A percentile compares a stretch with the other conserved stretches of the same genome.
phyloP scores from a whole-genome alignment of 108 stramenopile genomes.

The Bacterosira constricta region DNA sequence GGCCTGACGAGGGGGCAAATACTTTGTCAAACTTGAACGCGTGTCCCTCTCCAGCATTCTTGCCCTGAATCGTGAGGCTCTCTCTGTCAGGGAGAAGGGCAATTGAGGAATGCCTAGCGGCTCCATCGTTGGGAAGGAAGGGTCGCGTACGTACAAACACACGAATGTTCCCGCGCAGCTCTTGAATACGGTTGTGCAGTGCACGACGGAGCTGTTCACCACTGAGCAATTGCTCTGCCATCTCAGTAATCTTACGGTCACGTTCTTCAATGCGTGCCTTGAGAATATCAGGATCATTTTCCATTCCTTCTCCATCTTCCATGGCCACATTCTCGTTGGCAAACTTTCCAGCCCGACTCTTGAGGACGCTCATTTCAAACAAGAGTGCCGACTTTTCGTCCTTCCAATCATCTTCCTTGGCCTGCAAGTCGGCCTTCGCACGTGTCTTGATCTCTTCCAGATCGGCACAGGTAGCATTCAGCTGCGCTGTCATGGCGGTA shows the following conservation, averaged over 20 bases:
- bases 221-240: conserved; percentile 82
- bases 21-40: conserved; percentile 86
- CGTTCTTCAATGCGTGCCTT: conserved; percentile 86
- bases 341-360: conserved; percentile 75
- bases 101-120: conserved; percentile 26
- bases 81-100: conserved; percentile 53
- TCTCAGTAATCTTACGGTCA: conserved; percentile 74
- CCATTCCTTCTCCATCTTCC: conserved; percentile 48
- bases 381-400: conserved; percentile 65
- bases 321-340: conserved; percentile 27
- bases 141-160: conserved; percentile 89
- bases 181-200: conserved; percentile 90
- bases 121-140: conserved; percentile 72
- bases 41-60: conserved; percentile 36
- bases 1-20: conserved; percentile 75
- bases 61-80: conserved; percentile 41
- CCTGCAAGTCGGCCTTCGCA: conserved; percentile 67
- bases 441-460: conserved; percentile 84
- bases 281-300: conserved; percentile 90
- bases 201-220: conserved; percentile 81
- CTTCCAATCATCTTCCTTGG: conserved; percentile 72
- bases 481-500: conserved; percentile 85
- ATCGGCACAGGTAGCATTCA: conserved; percentile 85
- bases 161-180: conserved; percentile 87
- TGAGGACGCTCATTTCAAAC: conserved; percentile 88